phyloP scores from a whole-genome alignment of 2,329 filamentous ascomycete species.

The Fusarium bactridioides region DNA sequence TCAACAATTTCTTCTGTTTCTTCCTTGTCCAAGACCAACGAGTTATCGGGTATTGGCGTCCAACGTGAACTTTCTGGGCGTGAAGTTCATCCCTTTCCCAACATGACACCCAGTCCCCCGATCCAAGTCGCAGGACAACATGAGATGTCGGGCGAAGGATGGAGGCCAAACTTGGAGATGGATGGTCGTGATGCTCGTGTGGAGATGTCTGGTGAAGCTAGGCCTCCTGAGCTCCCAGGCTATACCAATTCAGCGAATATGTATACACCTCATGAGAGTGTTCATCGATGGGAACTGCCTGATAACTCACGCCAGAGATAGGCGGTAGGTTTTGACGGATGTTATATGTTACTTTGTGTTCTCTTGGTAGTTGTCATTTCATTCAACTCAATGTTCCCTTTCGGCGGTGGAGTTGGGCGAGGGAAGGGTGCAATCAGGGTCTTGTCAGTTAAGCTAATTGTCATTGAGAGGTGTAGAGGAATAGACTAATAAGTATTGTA shows the following conservation, averaged over 20 bases:
- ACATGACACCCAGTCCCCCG: conserved; percentile 28
- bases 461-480: background rate
- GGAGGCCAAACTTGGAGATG: conserved; percentile 34
- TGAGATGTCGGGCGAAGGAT: conserved; percentile 31
- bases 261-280: conserved; percentile 6
- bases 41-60: conserved; percentile 21
- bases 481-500: background rate
- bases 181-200: conserved; percentile 23
- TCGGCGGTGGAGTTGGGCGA: background rate
- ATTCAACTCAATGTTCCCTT: background rate
- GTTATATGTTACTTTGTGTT: background rate
- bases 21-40: conserved; percentile 29
- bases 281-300: conserved; percentile 37
- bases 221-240: conserved; percentile 25
- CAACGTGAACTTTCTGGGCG: conserved; percentile 27
- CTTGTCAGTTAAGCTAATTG: background rate
- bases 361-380: background rate
- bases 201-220: conserved; percentile 28
- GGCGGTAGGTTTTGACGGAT: accelerated
- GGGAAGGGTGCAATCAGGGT: background rate
- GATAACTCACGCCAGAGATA: conserved; percentile 30
- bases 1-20: conserved; percentile 34
- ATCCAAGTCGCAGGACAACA: conserved; percentile 31
- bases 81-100: conserved; percentile 19
- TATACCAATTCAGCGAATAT: conserved; percentile 22